These are phyloP conservation scores for Asterochloris erici DNA, from an alignment of 139 green algal genomes.

Conservation along the genomic window DNA sequence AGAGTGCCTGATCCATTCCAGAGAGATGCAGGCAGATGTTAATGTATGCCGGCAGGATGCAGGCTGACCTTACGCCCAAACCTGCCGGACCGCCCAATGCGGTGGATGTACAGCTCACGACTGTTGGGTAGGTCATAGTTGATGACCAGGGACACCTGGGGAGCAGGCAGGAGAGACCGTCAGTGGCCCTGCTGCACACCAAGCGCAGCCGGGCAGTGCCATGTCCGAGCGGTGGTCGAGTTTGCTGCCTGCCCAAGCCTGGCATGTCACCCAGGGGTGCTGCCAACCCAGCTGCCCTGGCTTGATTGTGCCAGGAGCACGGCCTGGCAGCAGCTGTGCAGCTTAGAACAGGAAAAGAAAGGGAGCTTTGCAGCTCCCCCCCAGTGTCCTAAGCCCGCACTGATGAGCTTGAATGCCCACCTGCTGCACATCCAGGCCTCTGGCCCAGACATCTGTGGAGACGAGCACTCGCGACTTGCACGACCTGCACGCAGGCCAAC, in stretches of 20 bases:
- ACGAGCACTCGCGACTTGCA: slow-evolving; percentile 89
- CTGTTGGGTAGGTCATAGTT: slow-evolving; percentile 99
- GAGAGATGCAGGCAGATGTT: too few species aligned
- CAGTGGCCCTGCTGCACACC: too few species aligned
- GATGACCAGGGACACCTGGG: slow-evolving; percentile 97
- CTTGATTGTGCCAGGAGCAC: too few species aligned
- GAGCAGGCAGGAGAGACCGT: neutral
- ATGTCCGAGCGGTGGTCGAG: too few species aligned
- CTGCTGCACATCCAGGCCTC: slow-evolving; percentile 97
- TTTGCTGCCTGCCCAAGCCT: too few species aligned
- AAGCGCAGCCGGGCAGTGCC: too few species aligned
- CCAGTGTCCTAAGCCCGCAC: too few species aligned
- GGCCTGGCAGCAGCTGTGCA: too few species aligned
- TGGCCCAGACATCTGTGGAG: slow-evolving; percentile 97
- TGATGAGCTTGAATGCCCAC: slow-evolving; percentile 19
- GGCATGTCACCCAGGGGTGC: neutral
- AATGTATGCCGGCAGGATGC: too few species aligned
- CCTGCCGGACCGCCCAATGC: slow-evolving; percentile 91
- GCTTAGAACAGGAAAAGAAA: too few species aligned
- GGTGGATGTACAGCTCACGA: slow-evolving; percentile 98
- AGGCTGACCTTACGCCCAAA: slow-evolving; percentile 88
- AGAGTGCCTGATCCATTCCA: too few species aligned
- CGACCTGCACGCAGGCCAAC: slow-evolving; percentile 41
- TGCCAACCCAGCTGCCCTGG: neutral
- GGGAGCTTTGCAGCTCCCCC: too few species aligned